Percentiles rank a stretch among this genome's conserved stretches.
Conservation (phyloP, 768 basidiomycete genomes). For the Mycena haematopus region DNA sequence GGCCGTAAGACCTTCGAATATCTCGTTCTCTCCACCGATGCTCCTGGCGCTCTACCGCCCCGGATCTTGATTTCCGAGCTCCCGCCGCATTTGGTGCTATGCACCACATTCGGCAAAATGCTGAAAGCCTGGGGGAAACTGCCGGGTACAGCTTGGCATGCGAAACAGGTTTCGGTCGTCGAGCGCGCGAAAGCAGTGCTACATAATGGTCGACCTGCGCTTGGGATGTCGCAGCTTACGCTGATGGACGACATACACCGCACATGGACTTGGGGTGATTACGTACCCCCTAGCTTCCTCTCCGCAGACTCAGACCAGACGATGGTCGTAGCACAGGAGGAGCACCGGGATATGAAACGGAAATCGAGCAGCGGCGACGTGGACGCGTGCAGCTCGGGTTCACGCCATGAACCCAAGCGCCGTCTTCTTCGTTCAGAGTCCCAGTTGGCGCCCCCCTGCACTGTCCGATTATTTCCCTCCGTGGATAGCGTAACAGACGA, state of each 20-base stretch:
- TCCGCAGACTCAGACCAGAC: conserved; percentile 3
- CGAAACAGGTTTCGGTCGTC: background rate
- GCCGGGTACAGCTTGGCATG: background rate
- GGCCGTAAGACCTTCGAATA: conserved; percentile 12
- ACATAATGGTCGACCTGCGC: background rate
- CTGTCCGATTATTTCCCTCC: background rate
- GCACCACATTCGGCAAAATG: background rate
- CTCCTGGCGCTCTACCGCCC: background rate
- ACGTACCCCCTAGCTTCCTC: conserved; percentile 12
- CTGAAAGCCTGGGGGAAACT: background rate
- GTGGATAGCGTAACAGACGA: background rate
- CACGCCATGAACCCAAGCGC: conserved; percentile 1
- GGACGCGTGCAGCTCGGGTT: background rate
- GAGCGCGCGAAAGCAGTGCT: background rate
- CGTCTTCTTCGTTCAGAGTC: conserved; percentile 10
- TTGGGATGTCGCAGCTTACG: background rate
- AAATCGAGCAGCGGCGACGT: conserved; percentile 1
- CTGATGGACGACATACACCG: background rate
- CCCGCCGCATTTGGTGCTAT: conserved; percentile 8
- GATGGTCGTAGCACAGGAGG: conserved; percentile 1
- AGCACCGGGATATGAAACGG: background rate
- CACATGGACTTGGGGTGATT: background rate
- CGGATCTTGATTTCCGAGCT: background rate
- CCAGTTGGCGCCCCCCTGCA: background rate
- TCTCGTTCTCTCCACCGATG: background rate